A percentile compares a stretch with the other conserved stretches of the same genome.
Evolutionary conservation across 768 basidiomycete genomes (phyloP).

Genomic region (Macrolepiota albuminosa): DNA sequence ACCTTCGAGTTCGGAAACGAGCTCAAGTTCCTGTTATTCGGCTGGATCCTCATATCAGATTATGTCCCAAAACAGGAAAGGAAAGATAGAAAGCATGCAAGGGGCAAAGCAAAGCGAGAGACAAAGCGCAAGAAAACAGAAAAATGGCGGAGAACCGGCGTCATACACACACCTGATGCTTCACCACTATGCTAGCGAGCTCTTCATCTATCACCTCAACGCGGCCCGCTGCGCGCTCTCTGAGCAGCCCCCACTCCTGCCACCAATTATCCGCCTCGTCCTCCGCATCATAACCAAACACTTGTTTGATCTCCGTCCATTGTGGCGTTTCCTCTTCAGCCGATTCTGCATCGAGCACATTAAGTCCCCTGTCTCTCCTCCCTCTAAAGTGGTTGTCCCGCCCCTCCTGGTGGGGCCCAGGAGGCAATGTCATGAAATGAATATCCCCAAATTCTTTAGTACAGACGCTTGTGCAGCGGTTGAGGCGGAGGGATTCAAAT

Average conservation of each 20-base stretch:
- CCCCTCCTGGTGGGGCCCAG: slow-evolving; percentile 32
- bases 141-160: background rate
- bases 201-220: background rate
- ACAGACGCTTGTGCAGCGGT: slow-evolving; percentile 37
- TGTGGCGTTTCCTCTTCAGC: slow-evolving; percentile 27
- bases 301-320: slow-evolving; percentile 43
- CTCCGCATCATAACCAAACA: slow-evolving; percentile 52
- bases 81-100: background rate
- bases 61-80: background rate
- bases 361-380: slow-evolving; percentile 23
- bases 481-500: slow-evolving; percentile 50
- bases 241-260: slow-evolving; percentile 46
- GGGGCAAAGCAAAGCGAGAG: background rate
- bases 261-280: slow-evolving; percentile 62
- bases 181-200: slow-evolving; percentile 4
- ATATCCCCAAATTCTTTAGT: slow-evolving; percentile 41
- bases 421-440: slow-evolving; percentile 39
- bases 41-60: slow-evolving; percentile 4
- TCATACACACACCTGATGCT: slow-evolving; percentile 10
- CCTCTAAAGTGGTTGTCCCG: slow-evolving; percentile 38
- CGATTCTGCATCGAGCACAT: slow-evolving; percentile 32
- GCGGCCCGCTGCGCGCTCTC: slow-evolving; percentile 31
- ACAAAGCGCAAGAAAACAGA: background rate
- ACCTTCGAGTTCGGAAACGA: background rate
- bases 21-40: background rate